Conservation (phyloP, 2,329 filamentous ascomycete species). For the Stemphylium beticola region DNA sequence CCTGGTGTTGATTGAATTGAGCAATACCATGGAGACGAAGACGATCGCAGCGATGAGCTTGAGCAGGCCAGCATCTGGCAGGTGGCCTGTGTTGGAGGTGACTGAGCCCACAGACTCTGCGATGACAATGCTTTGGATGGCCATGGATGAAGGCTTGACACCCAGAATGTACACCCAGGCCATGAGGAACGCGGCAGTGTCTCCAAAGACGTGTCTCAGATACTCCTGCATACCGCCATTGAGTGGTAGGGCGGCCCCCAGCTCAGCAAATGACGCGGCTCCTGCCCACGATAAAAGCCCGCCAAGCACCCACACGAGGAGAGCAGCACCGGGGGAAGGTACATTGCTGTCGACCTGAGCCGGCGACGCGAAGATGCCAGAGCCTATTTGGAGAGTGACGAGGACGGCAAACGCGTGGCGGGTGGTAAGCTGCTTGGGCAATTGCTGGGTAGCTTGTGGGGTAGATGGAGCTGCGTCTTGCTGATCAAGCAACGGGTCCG, state of each 20-base stretch:
- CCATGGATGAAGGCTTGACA: constrained; percentile 69
- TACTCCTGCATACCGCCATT: constrained; percentile 71
- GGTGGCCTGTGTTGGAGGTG: constrained; percentile 43
- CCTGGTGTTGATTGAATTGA: constrained; percentile 54
- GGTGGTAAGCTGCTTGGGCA: constrained; percentile 42
- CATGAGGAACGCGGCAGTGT: constrained; percentile 66
- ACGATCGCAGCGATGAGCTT: constrained; percentile 49
- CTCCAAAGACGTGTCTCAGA: constrained; percentile 66
- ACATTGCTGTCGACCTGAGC: constrained; percentile 69
- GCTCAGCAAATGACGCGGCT: constrained; percentile 66
- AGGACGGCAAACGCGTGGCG: constrained; percentile 62
- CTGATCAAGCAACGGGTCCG: constrained; percentile 35
- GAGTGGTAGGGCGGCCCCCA: constrained; percentile 67
- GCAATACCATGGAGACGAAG: constrained; percentile 48
- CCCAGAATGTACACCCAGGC: constrained; percentile 71
- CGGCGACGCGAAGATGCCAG: constrained; percentile 69
- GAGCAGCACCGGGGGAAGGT: constrained; percentile 64
- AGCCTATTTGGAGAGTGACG: constrained; percentile 69
- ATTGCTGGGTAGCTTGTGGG: constrained; percentile 17
- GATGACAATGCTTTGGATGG: constrained; percentile 69
- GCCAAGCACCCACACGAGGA: constrained; percentile 67
- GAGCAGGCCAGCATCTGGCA: constrained; percentile 27
- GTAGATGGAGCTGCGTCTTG: constrained; percentile 16
- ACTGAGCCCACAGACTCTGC: constrained; percentile 57
- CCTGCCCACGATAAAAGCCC: constrained; percentile 70